Base-by-base conservation (phyloP, 192 early-diverging fungal species). In the Gigaspora rosea region DNA sequence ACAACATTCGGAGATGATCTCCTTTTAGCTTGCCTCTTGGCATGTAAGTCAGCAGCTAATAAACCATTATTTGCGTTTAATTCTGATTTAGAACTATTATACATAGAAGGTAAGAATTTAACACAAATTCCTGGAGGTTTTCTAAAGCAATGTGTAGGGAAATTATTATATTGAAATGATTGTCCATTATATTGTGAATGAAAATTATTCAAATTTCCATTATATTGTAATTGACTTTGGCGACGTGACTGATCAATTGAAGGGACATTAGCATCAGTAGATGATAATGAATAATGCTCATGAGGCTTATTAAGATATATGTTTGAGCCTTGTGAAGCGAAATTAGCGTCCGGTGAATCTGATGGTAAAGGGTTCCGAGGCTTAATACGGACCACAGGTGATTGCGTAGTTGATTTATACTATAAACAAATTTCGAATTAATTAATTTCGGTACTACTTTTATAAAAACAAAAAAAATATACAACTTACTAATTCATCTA, bases 341-440 rank as follows among this genome's bases (percentile, higher is more conserved):
- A 27, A 46, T 54, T 71, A 33, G 50, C 41, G 18, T 35, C 47
- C 0, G 61, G 36, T 11, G 72, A 69, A 71, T 82, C 81, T 48
- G 50, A 32, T 48, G 84, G 85, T 80, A 86, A 77, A 20, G 83
- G 79, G 4, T 62, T 80, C 4, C 85, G 54, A 47, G 84, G 81
- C 20, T 84, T 86, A 33, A 86, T 84, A 18, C 85, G 76, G 2
- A 86, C 74, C 0, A 77, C 73, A 16, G 85, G 76, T 12, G 67
- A 73, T 52, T 78, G 77, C 2, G 80, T 67, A 15, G 49, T 72
- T 20, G 76, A 50, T n/a, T 73, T 65, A 15, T 65, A 68, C 64
- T 74, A 54, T 10, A 48, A n/a, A 41, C 41, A 20, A 10, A 33
- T 4, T 32, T 49, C 13, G 46, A 51, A 73, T 12, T n/a, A 46